These are phyloP conservation scores for Xylaria sp. DNA, from an alignment of 2,329 filamentous ascomycete species.

Conservation along the genomic window DNA sequence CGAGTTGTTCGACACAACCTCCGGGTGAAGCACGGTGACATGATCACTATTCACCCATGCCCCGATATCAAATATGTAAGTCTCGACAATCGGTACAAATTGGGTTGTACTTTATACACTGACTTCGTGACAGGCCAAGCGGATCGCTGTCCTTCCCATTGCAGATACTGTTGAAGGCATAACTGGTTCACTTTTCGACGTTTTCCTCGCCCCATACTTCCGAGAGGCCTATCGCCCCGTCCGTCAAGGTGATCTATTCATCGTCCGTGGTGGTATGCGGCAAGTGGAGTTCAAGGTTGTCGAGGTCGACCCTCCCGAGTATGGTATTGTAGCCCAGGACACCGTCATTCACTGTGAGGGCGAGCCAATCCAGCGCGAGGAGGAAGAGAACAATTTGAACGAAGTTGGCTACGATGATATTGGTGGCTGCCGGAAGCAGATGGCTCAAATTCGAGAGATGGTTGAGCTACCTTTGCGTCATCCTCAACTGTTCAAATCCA, in stretches of 20 bases:
- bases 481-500: slow-evolving; percentile 99
- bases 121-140: slow-evolving; percentile 78
- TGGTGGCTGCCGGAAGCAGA: slow-evolving; percentile 98
- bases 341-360: slow-evolving; percentile 99
- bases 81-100: slow-evolving; percentile 42
- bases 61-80: slow-evolving; percentile 99
- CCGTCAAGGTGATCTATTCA: slow-evolving; percentile 97
- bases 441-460: slow-evolving; percentile 99
- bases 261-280: slow-evolving; percentile 96
- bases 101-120: not conserved
- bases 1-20: slow-evolving; percentile 98
- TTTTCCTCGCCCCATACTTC: slow-evolving; percentile 99
- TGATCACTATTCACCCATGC: slow-evolving; percentile 96
- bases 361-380: slow-evolving; percentile 93
- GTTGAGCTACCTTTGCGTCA: slow-evolving; percentile 96
- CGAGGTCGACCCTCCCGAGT: slow-evolving; percentile 97
- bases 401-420: slow-evolving; percentile 99
- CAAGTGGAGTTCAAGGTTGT: slow-evolving; percentile 99
- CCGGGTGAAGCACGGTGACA: slow-evolving; percentile 97
- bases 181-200: slow-evolving; percentile 97
- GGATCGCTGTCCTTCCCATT: slow-evolving; percentile 97
- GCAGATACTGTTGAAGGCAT: slow-evolving; percentile 98
- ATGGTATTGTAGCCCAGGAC: slow-evolving; percentile 97
- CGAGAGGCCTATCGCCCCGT: slow-evolving; percentile 98
- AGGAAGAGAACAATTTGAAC: slow-evolving; percentile 99